These are phyloP conservation scores for Ophiostoma angusticollis DNA, from an alignment of 2,329 filamentous ascomycete species.

Conservation along the genomic window DNA sequence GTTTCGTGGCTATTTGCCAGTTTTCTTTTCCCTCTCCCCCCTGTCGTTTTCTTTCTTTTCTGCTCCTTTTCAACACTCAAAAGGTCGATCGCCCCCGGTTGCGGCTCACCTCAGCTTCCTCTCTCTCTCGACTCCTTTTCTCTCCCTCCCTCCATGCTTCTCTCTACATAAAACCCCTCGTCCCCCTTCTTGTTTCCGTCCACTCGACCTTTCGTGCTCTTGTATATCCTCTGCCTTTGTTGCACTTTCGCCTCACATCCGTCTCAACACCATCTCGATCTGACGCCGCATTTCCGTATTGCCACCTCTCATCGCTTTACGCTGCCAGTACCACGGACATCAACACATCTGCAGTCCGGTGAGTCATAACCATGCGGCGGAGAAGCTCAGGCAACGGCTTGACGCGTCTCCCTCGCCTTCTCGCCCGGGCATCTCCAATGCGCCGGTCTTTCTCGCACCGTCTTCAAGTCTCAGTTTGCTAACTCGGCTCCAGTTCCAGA, in stretches of 20 bases:
- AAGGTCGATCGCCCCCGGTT: conserved; percentile 5
- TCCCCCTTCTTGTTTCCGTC: not conserved
- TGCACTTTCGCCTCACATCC: not conserved
- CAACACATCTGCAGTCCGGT: conserved; percentile 5
- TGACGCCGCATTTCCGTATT: no score
- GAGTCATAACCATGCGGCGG: no score
- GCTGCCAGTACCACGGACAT: not conserved
- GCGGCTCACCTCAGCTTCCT: conserved; percentile 1
- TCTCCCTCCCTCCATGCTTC: conserved; percentile 3
- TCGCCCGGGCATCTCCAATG: no score
- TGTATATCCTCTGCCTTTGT: not conserved
- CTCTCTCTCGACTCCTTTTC: conserved; percentile 4
- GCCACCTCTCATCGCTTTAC: no score
- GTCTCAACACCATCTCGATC: no score
- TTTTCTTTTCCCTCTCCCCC: not conserved
- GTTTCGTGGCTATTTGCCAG: conserved; percentile 11
- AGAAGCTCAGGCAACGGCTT: no score
- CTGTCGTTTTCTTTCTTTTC: not conserved
- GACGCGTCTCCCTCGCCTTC: no score
- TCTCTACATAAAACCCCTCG: not conserved
- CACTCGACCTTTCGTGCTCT: not conserved
- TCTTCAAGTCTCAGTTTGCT: no score
- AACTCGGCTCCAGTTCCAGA: no score
- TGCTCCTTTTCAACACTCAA: conserved; percentile 4
- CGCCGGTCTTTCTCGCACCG: no score